Evolutionary conservation across 345 rosid genomes (phyloP).

Genomic region (Hevea brasiliensis): DNA sequence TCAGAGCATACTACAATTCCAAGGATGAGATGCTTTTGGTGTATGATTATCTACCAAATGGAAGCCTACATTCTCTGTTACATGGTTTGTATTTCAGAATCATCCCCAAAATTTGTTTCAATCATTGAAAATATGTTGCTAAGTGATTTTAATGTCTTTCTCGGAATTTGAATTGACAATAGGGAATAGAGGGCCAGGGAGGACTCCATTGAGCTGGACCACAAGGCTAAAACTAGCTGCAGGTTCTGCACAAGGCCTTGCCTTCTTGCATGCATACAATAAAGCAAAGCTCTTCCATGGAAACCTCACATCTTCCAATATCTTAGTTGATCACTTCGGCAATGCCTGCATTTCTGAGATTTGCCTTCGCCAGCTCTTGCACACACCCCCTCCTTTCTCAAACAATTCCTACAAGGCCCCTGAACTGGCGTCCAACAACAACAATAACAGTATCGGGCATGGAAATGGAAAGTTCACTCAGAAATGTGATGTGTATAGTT

Average conservation of each 20-base stretch:
- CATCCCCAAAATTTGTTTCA: neutral
- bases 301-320: slow-evolving; percentile 40
- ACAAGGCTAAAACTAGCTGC: slow-evolving; percentile 42
- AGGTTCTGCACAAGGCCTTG: slow-evolving; percentile 42
- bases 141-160: neutral
- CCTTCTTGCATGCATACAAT: slow-evolving; percentile 35
- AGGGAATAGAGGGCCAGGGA: slow-evolving; percentile 49
- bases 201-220: slow-evolving; percentile 38
- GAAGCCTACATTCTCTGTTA: slow-evolving; percentile 44
- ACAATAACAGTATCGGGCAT: neutral
- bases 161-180: neutral
- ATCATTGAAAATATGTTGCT: no score
- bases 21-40: slow-evolving; percentile 43
- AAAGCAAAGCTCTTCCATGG: slow-evolving; percentile 43
- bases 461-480: slow-evolving; percentile 25
- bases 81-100: slow-evolving; percentile 27
- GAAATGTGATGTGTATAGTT: slow-evolving; percentile 43
- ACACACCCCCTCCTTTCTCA: slow-evolving; percentile 10
- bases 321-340: slow-evolving; percentile 30
- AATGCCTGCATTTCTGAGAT: slow-evolving; percentile 38
- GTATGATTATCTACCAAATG: slow-evolving; percentile 35
- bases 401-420: slow-evolving; percentile 34
- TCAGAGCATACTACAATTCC: slow-evolving; percentile 37
- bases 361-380: slow-evolving; percentile 38
- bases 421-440: slow-evolving; percentile 22